A percentile compares a stretch with the other conserved stretches of the same genome.
Conservation (phyloP, 345 rosid species). For the thale cress (Arabidopsis thaliana) region TAIR10.1 NC_003074.8:18256001-18256500, state of each 20-base stretch:
- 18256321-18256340: conserved; percentile 82
- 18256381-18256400: conserved; percentile 71
- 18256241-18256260: conserved; percentile 83
- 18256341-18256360: conserved; percentile 73
- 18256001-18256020: conserved; percentile 38
- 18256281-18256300: conserved; percentile 51
- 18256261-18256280: conserved; percentile 63
- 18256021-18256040: conserved; percentile 3
- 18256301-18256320: conserved; percentile 75
- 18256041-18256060: neutral
- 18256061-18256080: neutral
- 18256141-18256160: conserved; percentile 38
- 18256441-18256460: conserved; percentile 91
- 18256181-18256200: conserved; percentile 67
- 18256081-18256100: conserved; percentile 64
- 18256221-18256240: conserved; percentile 92
- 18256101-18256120: conserved; percentile 57
- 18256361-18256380: conserved; percentile 85
- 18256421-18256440: conserved; percentile 89
- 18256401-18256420: conserved; percentile 81
- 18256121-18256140: conserved; percentile 48
- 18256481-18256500: conserved; percentile 80
- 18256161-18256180: conserved; percentile 49
- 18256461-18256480: conserved; percentile 91
- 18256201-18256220: conserved; percentile 91